A percentile compares a stretch with the other conserved stretches of the same genome.
Evolutionary conservation across 2,329 filamentous ascomycete species (phyloP).

Genomic region (Ambrosiella cleistominuta): DNA sequence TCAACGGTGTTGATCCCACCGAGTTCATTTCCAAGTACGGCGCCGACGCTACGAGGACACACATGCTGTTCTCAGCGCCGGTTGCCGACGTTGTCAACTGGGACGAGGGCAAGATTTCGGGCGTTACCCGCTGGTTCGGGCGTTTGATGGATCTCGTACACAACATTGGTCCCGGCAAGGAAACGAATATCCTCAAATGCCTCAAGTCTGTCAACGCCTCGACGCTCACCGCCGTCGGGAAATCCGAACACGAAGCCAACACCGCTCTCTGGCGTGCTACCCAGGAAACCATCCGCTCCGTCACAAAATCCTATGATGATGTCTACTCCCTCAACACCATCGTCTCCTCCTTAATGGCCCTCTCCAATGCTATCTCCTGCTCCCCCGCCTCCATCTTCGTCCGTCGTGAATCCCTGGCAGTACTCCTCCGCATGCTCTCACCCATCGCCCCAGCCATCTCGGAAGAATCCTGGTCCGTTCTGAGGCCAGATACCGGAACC

Average conservation of each 20-base stretch:
- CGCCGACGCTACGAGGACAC: slow-evolving; percentile 67
- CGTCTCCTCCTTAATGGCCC: slow-evolving; percentile 63
- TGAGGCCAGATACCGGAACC: slow-evolving; percentile 25
- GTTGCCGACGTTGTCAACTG: slow-evolving; percentile 72
- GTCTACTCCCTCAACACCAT: slow-evolving; percentile 69
- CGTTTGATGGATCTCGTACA: slow-evolving; percentile 43
- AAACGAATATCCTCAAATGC: neutral
- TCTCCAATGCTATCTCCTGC: slow-evolving; percentile 52
- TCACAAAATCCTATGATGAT: slow-evolving; percentile 50
- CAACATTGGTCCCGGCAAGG: slow-evolving; percentile 12
- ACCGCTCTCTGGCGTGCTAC: slow-evolving; percentile 43
- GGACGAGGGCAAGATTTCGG: slow-evolving; percentile 68
- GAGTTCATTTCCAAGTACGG: slow-evolving; percentile 57
- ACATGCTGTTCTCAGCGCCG: slow-evolving; percentile 78
- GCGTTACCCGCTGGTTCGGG: slow-evolving; percentile 64
- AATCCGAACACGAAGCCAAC: slow-evolving; percentile 28
- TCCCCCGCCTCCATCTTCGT: slow-evolving; percentile 24
- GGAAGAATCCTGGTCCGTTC: slow-evolving; percentile 59
- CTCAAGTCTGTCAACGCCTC: neutral
- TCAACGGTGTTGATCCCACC: slow-evolving; percentile 76
- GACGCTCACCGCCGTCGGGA: neutral
- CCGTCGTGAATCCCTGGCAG: slow-evolving; percentile 30
- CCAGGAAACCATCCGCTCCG: slow-evolving; percentile 48
- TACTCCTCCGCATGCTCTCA: slow-evolving; percentile 54
- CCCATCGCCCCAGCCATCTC: slow-evolving; percentile 66